A percentile compares a stretch with the other conserved stretches of the same genome.
These are phyloP conservation scores for Brassica rapa DNA, from an alignment of 345 rosid genomes.

Conservation along the genomic window DNA sequence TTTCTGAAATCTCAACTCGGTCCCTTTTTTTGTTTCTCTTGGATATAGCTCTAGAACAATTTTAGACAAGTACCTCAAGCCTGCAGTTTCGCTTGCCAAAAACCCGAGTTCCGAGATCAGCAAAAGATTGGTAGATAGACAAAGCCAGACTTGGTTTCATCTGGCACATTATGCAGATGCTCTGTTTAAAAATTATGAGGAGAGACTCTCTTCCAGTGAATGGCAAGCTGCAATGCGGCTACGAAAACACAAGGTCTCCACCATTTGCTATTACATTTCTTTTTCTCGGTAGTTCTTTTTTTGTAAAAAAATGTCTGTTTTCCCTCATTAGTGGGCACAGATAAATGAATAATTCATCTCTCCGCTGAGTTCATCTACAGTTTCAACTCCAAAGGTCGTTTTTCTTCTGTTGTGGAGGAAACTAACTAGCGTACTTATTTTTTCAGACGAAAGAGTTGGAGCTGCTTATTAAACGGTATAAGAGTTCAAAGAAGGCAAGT, in stretches of 20 bases:
- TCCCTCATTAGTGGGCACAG: background rate
- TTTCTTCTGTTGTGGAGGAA: slow-evolving; percentile 13
- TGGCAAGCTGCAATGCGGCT: slow-evolving; percentile 97
- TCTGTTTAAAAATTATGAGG: slow-evolving; percentile 81
- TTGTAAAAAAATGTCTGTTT: background rate
- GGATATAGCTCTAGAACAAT: slow-evolving; percentile 87
- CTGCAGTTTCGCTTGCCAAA: slow-evolving; percentile 80
- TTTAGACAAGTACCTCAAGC: slow-evolving; percentile 88
- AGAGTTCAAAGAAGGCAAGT: slow-evolving; percentile 68
- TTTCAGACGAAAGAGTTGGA: slow-evolving; percentile 75
- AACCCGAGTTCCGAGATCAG: slow-evolving; percentile 45
- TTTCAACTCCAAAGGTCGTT: slow-evolving; percentile 9
- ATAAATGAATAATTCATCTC: background rate
- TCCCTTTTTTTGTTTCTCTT: slow-evolving; percentile 13
- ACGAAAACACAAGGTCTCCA: slow-evolving; percentile 77
- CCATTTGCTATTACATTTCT: background rate
- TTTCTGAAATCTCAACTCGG: slow-evolving; percentile 23
- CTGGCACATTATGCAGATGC: slow-evolving; percentile 98
- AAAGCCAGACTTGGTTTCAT: slow-evolving; percentile 80
- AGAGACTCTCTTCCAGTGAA: slow-evolving; percentile 84
- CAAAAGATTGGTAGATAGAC: slow-evolving; percentile 70
- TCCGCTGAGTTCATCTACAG: background rate
- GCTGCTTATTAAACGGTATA: slow-evolving; percentile 62
- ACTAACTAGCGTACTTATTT: slow-evolving; percentile 24
- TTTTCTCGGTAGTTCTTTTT: background rate